phyloP scores from a whole-genome alignment of 2,329 filamentous ascomycete species.

The Huntiella omanensis region DNA sequence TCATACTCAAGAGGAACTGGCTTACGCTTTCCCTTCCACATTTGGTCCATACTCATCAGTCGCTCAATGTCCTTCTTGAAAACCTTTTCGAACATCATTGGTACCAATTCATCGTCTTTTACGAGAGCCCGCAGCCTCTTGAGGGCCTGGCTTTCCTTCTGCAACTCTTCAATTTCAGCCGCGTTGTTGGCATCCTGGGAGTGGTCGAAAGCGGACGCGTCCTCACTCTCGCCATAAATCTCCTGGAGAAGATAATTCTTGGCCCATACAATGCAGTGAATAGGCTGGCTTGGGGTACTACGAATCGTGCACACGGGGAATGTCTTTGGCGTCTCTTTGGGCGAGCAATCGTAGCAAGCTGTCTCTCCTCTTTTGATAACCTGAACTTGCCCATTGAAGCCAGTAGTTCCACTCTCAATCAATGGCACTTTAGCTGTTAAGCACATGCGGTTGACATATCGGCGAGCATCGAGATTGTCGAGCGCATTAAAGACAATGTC shows the following conservation, averaged over 20 bases:
- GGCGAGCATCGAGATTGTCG: slow-evolving; percentile 82
- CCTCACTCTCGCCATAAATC: slow-evolving; percentile 81
- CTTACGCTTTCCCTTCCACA: slow-evolving; percentile 74
- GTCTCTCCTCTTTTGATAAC: slow-evolving; percentile 84
- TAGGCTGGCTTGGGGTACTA: slow-evolving; percentile 87
- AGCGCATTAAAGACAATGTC: slow-evolving; percentile 86
- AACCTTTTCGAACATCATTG: slow-evolving; percentile 80
- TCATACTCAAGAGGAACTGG: slow-evolving; percentile 59
- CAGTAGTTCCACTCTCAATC: slow-evolving; percentile 91
- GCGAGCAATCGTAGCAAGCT: slow-evolving; percentile 89
- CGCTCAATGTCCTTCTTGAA: slow-evolving; percentile 72
- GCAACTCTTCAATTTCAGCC: slow-evolving; percentile 72
- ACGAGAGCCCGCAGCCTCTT: slow-evolving; percentile 68
- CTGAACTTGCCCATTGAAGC: slow-evolving; percentile 94
- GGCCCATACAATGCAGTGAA: slow-evolving; percentile 97
- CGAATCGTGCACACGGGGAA: slow-evolving; percentile 96
- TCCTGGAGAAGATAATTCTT: slow-evolving; percentile 95
- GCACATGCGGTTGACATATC: slow-evolving; percentile 97
- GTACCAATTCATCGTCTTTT: slow-evolving; percentile 57
- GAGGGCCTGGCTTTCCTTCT: slow-evolving; percentile 64
- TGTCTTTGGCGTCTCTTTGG: slow-evolving; percentile 76
- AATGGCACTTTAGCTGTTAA: slow-evolving; percentile 75
- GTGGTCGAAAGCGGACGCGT: slow-evolving; percentile 64
- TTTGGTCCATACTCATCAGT: slow-evolving; percentile 72
- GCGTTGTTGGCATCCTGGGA: slow-evolving; percentile 68